Evolutionary conservation across 345 rosid species (phyloP), one percentile per base, ranked within the genome.

Genomic region (Salix suchowensis): DNA sequence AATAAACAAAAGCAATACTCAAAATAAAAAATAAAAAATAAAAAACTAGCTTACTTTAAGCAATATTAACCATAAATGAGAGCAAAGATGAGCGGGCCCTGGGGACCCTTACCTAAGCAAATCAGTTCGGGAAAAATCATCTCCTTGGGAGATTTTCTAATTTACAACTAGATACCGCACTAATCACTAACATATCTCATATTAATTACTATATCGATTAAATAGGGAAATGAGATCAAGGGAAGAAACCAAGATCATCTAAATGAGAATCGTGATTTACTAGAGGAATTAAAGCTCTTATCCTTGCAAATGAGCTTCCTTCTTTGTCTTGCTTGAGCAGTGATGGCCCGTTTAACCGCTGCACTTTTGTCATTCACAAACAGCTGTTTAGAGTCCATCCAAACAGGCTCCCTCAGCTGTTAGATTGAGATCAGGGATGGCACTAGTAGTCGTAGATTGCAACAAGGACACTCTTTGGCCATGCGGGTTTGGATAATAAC

Each of bases 291-390:
- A 34, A 28, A 23, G 42, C 67, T 71, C 81, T 84, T 85, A 2
- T 77, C 55, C 65, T 76, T 67, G 72, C 81, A 80, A 62, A 80
- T 82, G 39, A 54, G 76, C 75, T 34, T 84, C 79, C 89, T 86
- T 26, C 68, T 79, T 6, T 67, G 84, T 61, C 88, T 83, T 19
- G 86, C 89, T 16, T 72, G 30, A 18, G 88, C 86, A 37, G 88
- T 84, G 65, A 65, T 54, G 7, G 73, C 58, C 58, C 60, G 6
- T 2, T n/a, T 55, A 58, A n/a, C 64, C 26, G 23, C 64, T n/a
- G 28, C 24, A 5, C 40, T 60, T 8, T 39, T 5, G 6, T 70
- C 34, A 39, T 30, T 37, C 3, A 62, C 65, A 16, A 16, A 23
- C 28, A 30, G 52, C 21, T 34, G 64, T 18, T 16, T 6, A 4